Evolutionary conservation across 352 stramenopile genomes (phyloP), one percentile per base, ranked within the genome.

Genomic region (Phytophthora cryptogea): DNA sequence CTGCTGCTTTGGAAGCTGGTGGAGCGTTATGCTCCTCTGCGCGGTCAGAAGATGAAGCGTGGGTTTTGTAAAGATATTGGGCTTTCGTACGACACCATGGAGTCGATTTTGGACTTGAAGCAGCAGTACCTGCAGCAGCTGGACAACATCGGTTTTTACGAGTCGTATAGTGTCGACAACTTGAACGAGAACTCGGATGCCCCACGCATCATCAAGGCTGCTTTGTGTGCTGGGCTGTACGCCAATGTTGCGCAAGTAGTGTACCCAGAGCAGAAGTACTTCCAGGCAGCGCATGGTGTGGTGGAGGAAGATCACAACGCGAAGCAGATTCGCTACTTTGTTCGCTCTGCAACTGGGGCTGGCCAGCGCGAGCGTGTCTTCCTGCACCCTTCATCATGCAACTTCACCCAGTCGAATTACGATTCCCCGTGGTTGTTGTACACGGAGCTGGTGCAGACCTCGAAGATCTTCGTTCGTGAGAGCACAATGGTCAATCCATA

Each of bases 381-480:
- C 67, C 76, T 99, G 17, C 97, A 99, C 62, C 97, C 97, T 26
- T 96, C 87, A 23, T 99, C 94, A 27, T 83, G 80, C 53, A 98
- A 97, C 60, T 91, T 95, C 54, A 65, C 62, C 8, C 80, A 98
- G 53, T 88, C 89, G 28, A 83, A 93, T 58, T 99, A 98, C 68
- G 92, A 95, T 57, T 98, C 90, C 64, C 96, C 96, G 31, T 99
- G 95, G 93, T 66, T 99, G 31, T 73, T 99, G 13, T 99, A 98
- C 72, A 90, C 94, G 62, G 86, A 97, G 41, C 71, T 98, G 47
- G 89, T 99, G 37, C 97, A 98, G 68, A 99, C 97, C 0, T 98
- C 88, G 46, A 99, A 99, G 77, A 66, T 99, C 8, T 99, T 98
- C 70, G 81, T 99, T 14, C 90, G 96, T 45, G 97, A 99, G 72